Conservation (phyloP, 139 green algal species). For the Tetratostichococcus sp. region DNA sequence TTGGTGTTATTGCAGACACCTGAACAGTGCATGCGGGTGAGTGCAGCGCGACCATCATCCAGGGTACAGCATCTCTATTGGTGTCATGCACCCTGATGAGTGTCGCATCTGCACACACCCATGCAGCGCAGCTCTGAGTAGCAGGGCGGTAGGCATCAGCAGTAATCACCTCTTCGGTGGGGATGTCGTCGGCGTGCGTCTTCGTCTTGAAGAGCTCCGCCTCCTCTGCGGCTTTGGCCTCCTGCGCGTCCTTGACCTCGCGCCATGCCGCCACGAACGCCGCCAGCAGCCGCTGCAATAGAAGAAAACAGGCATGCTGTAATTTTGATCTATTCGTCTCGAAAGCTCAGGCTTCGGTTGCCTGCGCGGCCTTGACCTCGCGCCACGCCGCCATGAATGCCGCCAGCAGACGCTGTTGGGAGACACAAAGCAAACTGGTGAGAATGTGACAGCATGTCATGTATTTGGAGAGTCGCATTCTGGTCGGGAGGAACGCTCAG, state of each 20-base stretch:
- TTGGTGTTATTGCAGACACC: no score
- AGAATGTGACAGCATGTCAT: no score
- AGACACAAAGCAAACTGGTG: conserved; percentile 2
- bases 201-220: conserved; percentile 79
- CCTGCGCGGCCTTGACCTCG: conserved; percentile 53
- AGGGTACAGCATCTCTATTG: no score
- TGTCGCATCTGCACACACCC: no score
- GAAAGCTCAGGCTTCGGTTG: conserved; percentile 39
- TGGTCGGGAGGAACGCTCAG: no score
- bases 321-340: no score
- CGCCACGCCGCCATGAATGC: conserved; percentile 42
- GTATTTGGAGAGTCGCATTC: no score
- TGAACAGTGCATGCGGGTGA: no score
- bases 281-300: conserved; percentile 32
- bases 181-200: conserved; percentile 30
- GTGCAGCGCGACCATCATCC: no score
- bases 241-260: conserved; percentile 52
- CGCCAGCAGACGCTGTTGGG: conserved; percentile 26
- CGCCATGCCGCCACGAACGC: conserved; percentile 42
- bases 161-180: conserved; percentile 57
- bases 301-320: not conserved
- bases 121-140: no score
- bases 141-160: no score
- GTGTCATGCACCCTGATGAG: no score
- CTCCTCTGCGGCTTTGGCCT: conserved; percentile 54